phyloP scores from a whole-genome alignment of 192 early-diverging fungal genomes.

The Gamsiella multidivaricata region DNA sequence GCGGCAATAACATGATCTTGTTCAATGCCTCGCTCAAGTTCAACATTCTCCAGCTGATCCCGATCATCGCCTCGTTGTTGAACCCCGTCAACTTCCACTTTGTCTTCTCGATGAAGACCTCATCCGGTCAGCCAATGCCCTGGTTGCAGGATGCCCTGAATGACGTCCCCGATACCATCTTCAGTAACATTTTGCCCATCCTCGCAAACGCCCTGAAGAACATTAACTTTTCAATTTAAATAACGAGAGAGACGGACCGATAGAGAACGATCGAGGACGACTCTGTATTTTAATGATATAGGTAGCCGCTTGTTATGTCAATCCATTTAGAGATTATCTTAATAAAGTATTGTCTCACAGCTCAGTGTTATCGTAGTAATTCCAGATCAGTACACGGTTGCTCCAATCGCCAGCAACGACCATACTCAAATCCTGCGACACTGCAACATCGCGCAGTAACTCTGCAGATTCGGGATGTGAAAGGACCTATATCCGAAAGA shows the following conservation, averaged over 20 bases:
- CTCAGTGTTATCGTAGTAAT: background rate
- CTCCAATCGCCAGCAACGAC: slow-evolving; percentile 42
- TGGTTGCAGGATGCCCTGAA: slow-evolving; percentile 50
- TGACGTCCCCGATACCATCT: slow-evolving; percentile 18
- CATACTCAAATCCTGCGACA: slow-evolving; percentile 43
- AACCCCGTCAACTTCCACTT: slow-evolving; percentile 24
- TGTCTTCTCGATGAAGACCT: slow-evolving; percentile 35
- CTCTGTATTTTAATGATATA: too few relatives aligned
- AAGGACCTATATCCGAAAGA: slow-evolving; percentile 16
- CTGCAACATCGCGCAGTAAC: slow-evolving; percentile 31
- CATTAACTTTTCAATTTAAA: slow-evolving; percentile 58
- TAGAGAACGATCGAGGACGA: too few relatives aligned
- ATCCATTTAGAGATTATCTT: too few relatives aligned
- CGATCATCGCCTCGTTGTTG: slow-evolving; percentile 14
- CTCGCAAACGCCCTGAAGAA: slow-evolving; percentile 22
- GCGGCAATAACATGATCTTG: slow-evolving; percentile 20
- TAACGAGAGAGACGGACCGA: slow-evolving; percentile 16
- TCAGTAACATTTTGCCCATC: slow-evolving; percentile 36
- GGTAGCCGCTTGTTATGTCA: too few relatives aligned
- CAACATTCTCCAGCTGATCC: slow-evolving; percentile 21
- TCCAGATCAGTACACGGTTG: slow-evolving; percentile 43
- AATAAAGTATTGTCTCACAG: too few relatives aligned
- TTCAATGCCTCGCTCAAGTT: slow-evolving; percentile 34
- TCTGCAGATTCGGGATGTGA: slow-evolving; percentile 25
- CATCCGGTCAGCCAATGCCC: slow-evolving; percentile 44